Conservation (phyloP, 2,329 filamentous ascomycete species). For the Phialophora tarda region DNA sequence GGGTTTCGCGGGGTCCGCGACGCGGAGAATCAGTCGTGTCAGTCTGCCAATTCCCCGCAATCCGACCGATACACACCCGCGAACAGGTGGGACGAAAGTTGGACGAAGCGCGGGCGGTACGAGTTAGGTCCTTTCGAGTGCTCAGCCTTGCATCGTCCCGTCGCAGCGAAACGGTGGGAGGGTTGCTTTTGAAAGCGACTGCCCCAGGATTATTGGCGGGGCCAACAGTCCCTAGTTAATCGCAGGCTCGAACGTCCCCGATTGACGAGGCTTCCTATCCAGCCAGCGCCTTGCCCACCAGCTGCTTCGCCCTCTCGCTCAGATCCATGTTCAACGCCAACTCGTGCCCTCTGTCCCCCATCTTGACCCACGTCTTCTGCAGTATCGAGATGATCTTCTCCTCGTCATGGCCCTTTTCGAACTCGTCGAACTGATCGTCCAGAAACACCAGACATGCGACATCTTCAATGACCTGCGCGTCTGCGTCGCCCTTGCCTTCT, state of each 20-base stretch:
- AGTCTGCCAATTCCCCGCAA: not conserved
- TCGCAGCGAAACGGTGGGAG: not conserved
- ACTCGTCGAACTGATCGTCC: constrained; percentile 83
- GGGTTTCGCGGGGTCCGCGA: constrained; percentile 10
- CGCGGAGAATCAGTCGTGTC: not conserved
- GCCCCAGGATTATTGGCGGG: not conserved
- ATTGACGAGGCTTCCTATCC: constrained; percentile 28
- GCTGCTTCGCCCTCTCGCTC: constrained; percentile 64
- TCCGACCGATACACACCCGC: constrained; percentile 16
- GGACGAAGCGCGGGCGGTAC: not conserved
- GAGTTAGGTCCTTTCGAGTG: not conserved
- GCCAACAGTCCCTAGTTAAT: not conserved
- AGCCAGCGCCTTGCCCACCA: constrained; percentile 69
- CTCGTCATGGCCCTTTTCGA: constrained; percentile 70
- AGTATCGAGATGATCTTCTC: constrained; percentile 59
- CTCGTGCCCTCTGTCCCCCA: constrained; percentile 36
- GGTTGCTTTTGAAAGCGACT: not conserved
- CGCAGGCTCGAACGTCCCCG: not conserved
- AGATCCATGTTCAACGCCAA: constrained; percentile 68
- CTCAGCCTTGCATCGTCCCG: not conserved
- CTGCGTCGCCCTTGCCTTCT: constrained; percentile 56
- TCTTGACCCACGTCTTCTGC: constrained; percentile 40
- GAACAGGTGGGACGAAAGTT: constrained; percentile 13
- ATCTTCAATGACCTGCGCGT: constrained; percentile 80
- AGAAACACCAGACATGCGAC: constrained; percentile 86